Conservation (phyloP, 2,329 filamentous ascomycete species). For the Aspergillus floridensis region DNA sequence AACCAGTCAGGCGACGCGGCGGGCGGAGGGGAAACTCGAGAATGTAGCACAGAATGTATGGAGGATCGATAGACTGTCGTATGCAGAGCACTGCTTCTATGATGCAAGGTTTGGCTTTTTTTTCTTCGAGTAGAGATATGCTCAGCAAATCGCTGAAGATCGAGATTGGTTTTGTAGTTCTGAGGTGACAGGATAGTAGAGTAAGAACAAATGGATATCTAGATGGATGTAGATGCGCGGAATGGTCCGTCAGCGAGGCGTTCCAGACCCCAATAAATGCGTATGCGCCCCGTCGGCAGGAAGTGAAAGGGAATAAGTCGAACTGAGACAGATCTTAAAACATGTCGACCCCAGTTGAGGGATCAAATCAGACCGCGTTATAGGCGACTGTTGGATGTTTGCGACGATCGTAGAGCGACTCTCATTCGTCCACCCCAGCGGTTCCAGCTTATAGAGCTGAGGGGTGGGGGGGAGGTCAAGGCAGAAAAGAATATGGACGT, state of each 20-base stretch:
- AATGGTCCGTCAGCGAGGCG: no score
- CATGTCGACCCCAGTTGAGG: background rate
- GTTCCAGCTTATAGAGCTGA: constrained; percentile 17
- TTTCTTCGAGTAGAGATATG: no score
- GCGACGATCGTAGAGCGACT: constrained; percentile 12
- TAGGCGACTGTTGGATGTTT: background rate
- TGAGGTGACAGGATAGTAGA: no score
- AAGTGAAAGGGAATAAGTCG: background rate
- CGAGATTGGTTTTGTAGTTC: no score
- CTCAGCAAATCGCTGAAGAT: no score
- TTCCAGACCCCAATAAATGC: no score
- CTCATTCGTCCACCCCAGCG: constrained; percentile 21
- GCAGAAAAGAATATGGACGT: background rate
- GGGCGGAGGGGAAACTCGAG: constrained; percentile 9
- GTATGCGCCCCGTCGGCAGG: no score
- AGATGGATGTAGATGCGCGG: no score
- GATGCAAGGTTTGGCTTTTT: no score
- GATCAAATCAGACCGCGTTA: background rate
- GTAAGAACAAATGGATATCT: no score
- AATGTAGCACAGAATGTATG: constrained; percentile 22
- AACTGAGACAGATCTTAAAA: constrained; percentile 2
- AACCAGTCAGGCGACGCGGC: constrained; percentile 8
- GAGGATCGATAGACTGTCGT: background rate
- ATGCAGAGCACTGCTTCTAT: background rate
- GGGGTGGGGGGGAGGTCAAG: background rate